Evolutionary conservation across 805 yeast species (phyloP), one percentile per base, ranked within the genome.

Genomic region (Barnettozyma sp.): DNA sequence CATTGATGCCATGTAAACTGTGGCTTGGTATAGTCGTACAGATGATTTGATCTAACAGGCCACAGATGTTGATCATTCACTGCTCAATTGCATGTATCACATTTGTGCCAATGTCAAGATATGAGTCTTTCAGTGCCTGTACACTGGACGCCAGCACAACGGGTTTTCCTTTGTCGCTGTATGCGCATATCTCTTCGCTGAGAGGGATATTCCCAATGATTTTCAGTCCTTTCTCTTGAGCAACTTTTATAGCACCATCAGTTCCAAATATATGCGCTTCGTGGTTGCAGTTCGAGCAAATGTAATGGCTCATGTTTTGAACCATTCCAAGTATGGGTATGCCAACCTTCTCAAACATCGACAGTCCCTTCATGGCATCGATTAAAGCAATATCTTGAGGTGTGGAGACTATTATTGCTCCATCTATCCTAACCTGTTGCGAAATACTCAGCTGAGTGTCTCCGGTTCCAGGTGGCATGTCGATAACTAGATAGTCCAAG

Each of bases 391-490:
- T 72, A 44, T 85, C 94, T 54, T 85, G 95, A 0, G 94, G 90
- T 1, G 95, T 85, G 1, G 87, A 76, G 1, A 85, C 94, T 25
- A 85, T 73, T 1, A 85, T 70, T 0, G 94, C 85, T 0, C 94
- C 95, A 47, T 78, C 82, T 0, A 85, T 73, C 30, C 70, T 68
- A n/a, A 82, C 55, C 48, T 77, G 81, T 56, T 85, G 95, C 19
- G 86, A 77, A n/a, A 85, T 65, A 0, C 94, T 81, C 36, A 85
- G 64, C 50, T 85, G 95, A 0, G 83, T 78, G 53, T 85, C 95
- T 14, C 95, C 95, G 0, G 95, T 85, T 3, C 95, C 95, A 1
- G 95, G 95, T 0, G 95, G 95, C 82, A 85, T 71, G 48, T 85
- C 95, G 9, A 85, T 63, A 2, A 85, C 79, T 32, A 85, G 60